phyloP scores from a whole-genome alignment of 2,329 filamentous ascomycete genomes.

The Fusarium decemcellulare region DNA sequence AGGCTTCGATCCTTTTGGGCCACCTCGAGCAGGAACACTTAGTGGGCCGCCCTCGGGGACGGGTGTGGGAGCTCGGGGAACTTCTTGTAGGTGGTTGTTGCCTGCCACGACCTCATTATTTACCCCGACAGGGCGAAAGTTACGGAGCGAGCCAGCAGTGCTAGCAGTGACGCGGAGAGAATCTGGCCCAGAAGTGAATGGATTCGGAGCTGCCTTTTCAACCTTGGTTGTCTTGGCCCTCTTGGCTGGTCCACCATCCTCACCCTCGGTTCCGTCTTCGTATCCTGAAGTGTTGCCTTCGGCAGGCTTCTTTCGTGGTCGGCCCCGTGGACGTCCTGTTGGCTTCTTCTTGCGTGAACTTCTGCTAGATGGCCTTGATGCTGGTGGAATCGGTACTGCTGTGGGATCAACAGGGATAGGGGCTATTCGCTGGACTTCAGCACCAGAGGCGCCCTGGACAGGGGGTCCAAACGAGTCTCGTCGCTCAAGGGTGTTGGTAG shows the following conservation, averaged over 20 bases:
- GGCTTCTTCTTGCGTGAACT: constrained; percentile 64
- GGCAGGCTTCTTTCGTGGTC: constrained; percentile 67
- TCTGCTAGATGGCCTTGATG: constrained; percentile 73
- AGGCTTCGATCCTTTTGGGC: constrained; percentile 53
- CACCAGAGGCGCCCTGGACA: constrained; percentile 37
- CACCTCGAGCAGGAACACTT: constrained; percentile 46
- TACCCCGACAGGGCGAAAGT: constrained; percentile 80
- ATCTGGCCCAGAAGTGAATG: constrained; percentile 81
- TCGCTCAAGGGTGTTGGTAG: constrained; percentile 32
- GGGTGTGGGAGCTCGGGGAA: constrained; percentile 84
- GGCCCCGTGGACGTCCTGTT: constrained; percentile 69
- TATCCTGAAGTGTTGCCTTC: constrained; percentile 81
- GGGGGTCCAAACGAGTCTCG: constrained; percentile 48
- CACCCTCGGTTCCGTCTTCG: constrained; percentile 75
- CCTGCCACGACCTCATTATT: constrained; percentile 59
- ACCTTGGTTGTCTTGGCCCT: constrained; percentile 83
- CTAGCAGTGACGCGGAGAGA: constrained; percentile 92
- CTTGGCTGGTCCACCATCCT: constrained; percentile 72
- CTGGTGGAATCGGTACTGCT: constrained; percentile 44
- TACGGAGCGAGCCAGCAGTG: constrained; percentile 88
- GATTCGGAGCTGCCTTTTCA: constrained; percentile 78
- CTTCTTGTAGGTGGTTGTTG: constrained; percentile 74
- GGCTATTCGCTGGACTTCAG: constrained; percentile 54
- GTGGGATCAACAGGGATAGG: constrained; percentile 50
- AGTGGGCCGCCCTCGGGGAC: constrained; percentile 67